Evolutionary conservation across 2,329 filamentous ascomycete species (phyloP), one percentile per base, ranked within the genome.

Genomic region (Incumbomyces lentus): DNA sequence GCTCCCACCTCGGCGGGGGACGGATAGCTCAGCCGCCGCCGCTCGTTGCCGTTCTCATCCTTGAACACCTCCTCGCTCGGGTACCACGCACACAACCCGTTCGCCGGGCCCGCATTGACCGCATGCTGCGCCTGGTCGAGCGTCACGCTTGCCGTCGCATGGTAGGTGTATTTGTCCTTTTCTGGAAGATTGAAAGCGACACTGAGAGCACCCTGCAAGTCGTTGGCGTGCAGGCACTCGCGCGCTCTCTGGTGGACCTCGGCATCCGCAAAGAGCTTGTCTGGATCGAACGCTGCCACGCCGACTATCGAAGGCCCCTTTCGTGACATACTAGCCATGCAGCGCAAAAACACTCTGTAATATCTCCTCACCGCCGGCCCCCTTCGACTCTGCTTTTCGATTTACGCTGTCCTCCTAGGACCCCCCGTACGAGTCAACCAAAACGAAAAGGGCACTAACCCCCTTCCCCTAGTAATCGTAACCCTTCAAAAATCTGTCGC

Each of bases 1-100:
- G 82, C 76, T 36, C 74, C 70, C 47, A 82, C 73, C 56, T 87
- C 84, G 45, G 71, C 55, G 37, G 63, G 64, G 1, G 74, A 67
- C 6, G 79, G 79, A 6, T 74, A 66, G 6, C 53, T 49, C 47
- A 58, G 60, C 59, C 66, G 53, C 32, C 49, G 36, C 17, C n/a
- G 10, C 14, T 48, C 44, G 13, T 17, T n/a, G 10, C 40, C 49
- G 30, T 52, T 45, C 37, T 49, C 18, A 37, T 47, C 33, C 4
- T 33, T 16, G 7, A 36, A 11, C 10, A 38, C 26, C 12, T 47
- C 48, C 7, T 33, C 40, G 46, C 52, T 46, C 33, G 53, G 58
- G 52, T 76, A 76, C 73, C 73, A 76, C 16, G 61, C 67, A 49
- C 74, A 72, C 34, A 76, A 54, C 1, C 69, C 68, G 46, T 69